These are phyloP conservation scores for Leptomonas pyrrhocoris DNA, from an alignment of 208 protist genomes.

Conservation along the genomic window DNA sequence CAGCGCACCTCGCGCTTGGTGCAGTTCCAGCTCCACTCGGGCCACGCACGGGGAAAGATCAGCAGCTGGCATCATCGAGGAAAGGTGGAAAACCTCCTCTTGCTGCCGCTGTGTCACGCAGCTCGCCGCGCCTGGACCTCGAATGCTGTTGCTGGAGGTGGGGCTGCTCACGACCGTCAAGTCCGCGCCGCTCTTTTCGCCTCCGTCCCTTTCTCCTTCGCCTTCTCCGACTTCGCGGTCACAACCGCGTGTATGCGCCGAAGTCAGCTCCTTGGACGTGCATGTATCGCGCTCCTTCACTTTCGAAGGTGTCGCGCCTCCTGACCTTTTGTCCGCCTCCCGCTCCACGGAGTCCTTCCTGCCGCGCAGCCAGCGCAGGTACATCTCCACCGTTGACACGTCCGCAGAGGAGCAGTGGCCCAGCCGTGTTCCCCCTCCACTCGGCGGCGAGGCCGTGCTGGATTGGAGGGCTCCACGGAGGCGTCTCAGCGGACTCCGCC, in stretches of 20 bases:
- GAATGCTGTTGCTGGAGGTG: slow-evolving; percentile 1
- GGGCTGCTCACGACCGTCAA: neutral
- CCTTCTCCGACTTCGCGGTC: neutral
- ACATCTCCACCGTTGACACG: slow-evolving; percentile 24
- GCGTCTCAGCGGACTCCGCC: slow-evolving; percentile 4
- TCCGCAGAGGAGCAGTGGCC: neutral
- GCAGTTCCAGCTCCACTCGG: slow-evolving; percentile 36
- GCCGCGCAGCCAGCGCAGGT: slow-evolving; percentile 27
- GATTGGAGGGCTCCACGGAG: neutral
- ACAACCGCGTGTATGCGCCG: neutral
- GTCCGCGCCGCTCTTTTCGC: slow-evolving; percentile 2
- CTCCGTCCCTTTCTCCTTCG: neutral
- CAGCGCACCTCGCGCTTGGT: slow-evolving; percentile 36
- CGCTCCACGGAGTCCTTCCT: slow-evolving; percentile 5
- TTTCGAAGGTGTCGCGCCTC: neutral
- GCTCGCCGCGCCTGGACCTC: neutral
- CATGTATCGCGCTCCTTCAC: neutral
- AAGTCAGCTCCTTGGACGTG: neutral
- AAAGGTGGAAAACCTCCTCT: slow-evolving; percentile 17
- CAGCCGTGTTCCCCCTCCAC: slow-evolving; percentile 9
- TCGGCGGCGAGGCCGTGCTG: slow-evolving; percentile 2
- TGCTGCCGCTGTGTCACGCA: slow-evolving; percentile 8
- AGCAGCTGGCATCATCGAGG: slow-evolving; percentile 19
- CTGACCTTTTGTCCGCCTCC: neutral
- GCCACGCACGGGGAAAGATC: slow-evolving; percentile 20